Evolutionary conservation across 441 rosid genomes (phyloP).

Genomic region (Francoa sonchifolia): DNA sequence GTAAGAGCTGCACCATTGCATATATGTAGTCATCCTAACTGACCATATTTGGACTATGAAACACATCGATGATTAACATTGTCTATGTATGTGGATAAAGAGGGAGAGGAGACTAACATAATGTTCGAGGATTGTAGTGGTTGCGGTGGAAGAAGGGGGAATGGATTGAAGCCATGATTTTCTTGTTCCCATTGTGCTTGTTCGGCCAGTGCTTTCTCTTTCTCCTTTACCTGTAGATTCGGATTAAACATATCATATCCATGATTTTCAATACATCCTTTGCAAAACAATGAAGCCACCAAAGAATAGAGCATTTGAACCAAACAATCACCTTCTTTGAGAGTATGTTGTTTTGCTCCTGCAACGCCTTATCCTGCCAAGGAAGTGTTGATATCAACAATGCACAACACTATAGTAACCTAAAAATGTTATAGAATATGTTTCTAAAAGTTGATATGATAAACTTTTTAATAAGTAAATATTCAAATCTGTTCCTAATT

Average conservation of each 20-base stretch:
- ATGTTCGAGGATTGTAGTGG: slow-evolving; percentile 1
- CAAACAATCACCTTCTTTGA: slow-evolving; percentile 26
- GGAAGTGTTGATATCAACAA: slow-evolving; percentile 7
- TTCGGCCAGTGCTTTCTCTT: slow-evolving; percentile 18
- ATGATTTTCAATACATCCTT: neutral
- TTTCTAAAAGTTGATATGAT: neutral
- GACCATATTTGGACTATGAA: neutral
- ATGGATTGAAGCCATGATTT: slow-evolving; percentile 13
- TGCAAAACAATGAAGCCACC: neutral
- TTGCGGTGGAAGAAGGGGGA: slow-evolving; percentile 12
- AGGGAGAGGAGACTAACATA: neutral
- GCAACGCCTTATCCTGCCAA: slow-evolving; percentile 33
- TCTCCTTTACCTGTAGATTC: slow-evolving; percentile 26
- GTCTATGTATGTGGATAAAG: neutral
- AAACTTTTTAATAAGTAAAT: no score
- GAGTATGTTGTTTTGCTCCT: slow-evolving; percentile 31
- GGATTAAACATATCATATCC: neutral
- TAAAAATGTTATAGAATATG: neutral
- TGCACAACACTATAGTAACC: neutral
- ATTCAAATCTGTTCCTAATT: no score
- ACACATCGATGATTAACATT: no score
- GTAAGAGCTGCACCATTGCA: neutral
- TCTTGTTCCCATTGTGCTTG: slow-evolving; percentile 18
- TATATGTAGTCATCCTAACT: neutral
- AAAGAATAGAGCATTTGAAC: neutral